Conservation (phyloP, 345 rosid species). For the Garcia nutans region DNA sequence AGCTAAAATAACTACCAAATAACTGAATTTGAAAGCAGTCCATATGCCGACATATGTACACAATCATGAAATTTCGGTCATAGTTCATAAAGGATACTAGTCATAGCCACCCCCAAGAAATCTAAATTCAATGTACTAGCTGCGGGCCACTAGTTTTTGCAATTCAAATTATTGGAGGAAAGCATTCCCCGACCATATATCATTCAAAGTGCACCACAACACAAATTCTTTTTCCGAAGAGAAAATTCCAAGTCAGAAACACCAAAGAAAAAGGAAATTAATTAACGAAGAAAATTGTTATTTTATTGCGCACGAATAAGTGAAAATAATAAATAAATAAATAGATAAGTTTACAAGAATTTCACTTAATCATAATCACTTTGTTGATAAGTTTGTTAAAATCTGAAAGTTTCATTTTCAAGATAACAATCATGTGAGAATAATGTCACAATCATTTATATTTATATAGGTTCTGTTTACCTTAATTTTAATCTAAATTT, state of each 20-base stretch:
- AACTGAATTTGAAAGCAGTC: neutral
- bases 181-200: neutral
- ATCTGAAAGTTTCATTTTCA: too few relatives aligned
- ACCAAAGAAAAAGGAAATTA: neutral
- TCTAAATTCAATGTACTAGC: conserved; percentile 24
- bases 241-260: neutral
- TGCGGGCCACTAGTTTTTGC: conserved; percentile 15
- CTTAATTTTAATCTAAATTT: too few relatives aligned
- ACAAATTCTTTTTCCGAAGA: neutral
- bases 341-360: too few relatives aligned
- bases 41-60: neutral
- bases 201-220: neutral
- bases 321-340: too few relatives aligned
- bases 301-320: too few relatives aligned
- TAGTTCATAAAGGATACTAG: conserved; percentile 1
- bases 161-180: neutral
- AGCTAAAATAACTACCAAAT: neutral
- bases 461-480: too few relatives aligned
- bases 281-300: too few relatives aligned
- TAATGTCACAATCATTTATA: too few relatives aligned
- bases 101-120: conserved; percentile 24
- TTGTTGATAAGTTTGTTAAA: too few relatives aligned
- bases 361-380: too few relatives aligned
- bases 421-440: too few relatives aligned
- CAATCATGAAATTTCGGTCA: too few relatives aligned